Evolutionary conservation across 2,329 filamentous ascomycete genomes (phyloP).

Genomic region (Aspergillus fumigatiaffinis): DNA sequence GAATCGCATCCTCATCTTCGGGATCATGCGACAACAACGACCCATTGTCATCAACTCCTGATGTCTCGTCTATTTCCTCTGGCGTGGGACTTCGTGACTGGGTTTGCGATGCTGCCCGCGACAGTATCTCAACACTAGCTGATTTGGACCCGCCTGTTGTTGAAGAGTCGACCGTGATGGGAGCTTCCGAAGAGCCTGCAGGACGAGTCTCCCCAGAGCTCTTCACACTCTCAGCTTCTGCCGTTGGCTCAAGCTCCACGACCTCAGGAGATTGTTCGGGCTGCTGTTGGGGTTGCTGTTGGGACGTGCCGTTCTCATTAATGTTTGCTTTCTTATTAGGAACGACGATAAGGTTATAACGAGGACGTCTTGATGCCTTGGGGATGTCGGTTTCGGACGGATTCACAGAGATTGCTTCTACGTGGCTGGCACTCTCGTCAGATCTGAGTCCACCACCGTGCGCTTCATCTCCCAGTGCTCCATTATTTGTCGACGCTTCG

Average conservation of each 20-base stretch:
- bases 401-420: neutral
- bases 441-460: constrained; percentile 20
- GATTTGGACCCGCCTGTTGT: constrained; percentile 19
- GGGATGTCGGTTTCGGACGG: neutral
- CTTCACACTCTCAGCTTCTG: neutral
- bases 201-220: neutral
- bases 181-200: constrained; percentile 18
- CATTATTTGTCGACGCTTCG: neutral
- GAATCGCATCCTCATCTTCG: constrained; percentile 62
- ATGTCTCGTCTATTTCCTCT: constrained; percentile 18
- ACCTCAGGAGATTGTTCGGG: neutral
- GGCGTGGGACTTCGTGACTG: constrained; percentile 10
- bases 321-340: constrained; percentile 12
- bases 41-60: constrained; percentile 41
- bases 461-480: neutral
- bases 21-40: constrained; percentile 60
- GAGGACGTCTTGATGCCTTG: constrained; percentile 9
- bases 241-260: neutral
- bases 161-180: constrained; percentile 25
- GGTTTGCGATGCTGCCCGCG: constrained; percentile 13
- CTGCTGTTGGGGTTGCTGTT: neutral
- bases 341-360: constrained; percentile 31
- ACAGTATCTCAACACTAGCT: constrained; percentile 24
- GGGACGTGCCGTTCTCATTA: neutral
- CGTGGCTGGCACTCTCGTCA: constrained; percentile 6